phyloP scores from a whole-genome alignment of 73 alveolate species.

The Chromera velia region DNA sequence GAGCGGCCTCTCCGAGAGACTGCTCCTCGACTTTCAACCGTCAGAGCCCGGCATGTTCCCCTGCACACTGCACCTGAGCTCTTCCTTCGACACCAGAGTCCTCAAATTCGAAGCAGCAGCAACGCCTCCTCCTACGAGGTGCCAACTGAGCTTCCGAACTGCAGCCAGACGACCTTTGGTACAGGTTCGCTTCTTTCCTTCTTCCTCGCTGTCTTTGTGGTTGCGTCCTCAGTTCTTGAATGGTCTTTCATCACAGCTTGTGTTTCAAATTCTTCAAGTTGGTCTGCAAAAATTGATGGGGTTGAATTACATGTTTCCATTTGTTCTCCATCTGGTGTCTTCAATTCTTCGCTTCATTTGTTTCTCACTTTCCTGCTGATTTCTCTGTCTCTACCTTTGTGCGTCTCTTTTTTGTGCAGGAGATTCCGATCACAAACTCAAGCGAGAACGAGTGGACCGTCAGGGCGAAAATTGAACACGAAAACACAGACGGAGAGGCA shows the following conservation, averaged over 20 bases:
- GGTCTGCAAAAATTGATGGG: too few species aligned
- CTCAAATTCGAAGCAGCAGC: slow-evolving; percentile 32
- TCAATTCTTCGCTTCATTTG: too few species aligned
- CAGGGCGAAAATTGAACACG: slow-evolving; percentile 56
- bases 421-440: slow-evolving; percentile 85
- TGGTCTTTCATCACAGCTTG: too few species aligned
- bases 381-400: not conserved
- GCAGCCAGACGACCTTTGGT: not conserved
- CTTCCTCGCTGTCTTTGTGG: not conserved
- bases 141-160: slow-evolving; percentile 28
- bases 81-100: slow-evolving; percentile 30
- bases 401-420: slow-evolving; percentile 51
- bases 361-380: too few species aligned
- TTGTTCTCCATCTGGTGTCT: too few species aligned
- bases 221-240: too few species aligned
- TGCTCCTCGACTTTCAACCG: not conserved
- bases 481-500: slow-evolving; percentile 28
- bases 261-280: too few species aligned
- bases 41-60: slow-evolving; percentile 10
- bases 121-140: slow-evolving; percentile 32
- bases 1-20: not conserved
- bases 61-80: slow-evolving; percentile 29
- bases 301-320: too few species aligned
- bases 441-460: slow-evolving; percentile 84
- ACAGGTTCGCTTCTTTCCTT: not conserved